These are phyloP conservation scores for Dorcoceras hygrometricum DNA, from an alignment of 257 asterid species.

Conservation along the genomic window DNA sequence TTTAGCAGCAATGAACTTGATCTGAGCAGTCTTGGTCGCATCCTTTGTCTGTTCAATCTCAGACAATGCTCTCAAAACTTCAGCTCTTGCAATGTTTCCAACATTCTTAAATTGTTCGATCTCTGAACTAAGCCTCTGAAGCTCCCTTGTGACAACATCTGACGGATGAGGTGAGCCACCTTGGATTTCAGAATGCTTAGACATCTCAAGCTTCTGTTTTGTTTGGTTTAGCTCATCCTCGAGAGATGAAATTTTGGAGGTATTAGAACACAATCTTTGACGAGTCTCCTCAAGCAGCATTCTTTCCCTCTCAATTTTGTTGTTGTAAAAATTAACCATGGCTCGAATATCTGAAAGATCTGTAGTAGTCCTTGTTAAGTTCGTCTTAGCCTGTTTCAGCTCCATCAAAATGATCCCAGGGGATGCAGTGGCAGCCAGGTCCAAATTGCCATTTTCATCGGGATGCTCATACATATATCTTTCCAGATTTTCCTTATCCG, in stretches of 20 bases:
- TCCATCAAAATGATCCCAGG: constrained; percentile 67
- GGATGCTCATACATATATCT: constrained; percentile 10
- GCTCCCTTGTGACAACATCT: constrained; percentile 45
- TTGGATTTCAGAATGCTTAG: constrained; percentile 29
- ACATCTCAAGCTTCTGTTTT: constrained; percentile 37
- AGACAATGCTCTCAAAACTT: constrained; percentile 54
- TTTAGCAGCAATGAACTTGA: constrained; percentile 68
- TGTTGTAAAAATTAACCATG: constrained; percentile 62
- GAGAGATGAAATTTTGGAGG: constrained; percentile 50
- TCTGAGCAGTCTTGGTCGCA: constrained; percentile 64
- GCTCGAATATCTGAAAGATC: constrained; percentile 80
- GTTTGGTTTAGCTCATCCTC: constrained; percentile 63
- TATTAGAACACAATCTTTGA: constrained; percentile 53
- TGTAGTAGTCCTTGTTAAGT: constrained; percentile 57
- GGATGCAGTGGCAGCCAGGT: constrained; percentile 48
- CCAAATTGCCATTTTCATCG: constrained; percentile 19
- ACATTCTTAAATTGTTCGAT: constrained; percentile 61
- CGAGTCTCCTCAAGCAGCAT: constrained; percentile 77
- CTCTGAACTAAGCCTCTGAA: constrained; percentile 66
- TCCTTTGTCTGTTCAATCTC: constrained; percentile 69
- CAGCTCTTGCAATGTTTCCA: constrained; percentile 60
- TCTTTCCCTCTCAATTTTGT: constrained; percentile 78
- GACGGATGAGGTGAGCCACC: constrained; percentile 33
- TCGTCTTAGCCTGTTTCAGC: constrained; percentile 74
- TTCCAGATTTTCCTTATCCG: constrained; percentile 21